phyloP scores from a whole-genome alignment of 2,329 filamentous ascomycete species.

The Neodidymelliopsis sp. region DNA sequence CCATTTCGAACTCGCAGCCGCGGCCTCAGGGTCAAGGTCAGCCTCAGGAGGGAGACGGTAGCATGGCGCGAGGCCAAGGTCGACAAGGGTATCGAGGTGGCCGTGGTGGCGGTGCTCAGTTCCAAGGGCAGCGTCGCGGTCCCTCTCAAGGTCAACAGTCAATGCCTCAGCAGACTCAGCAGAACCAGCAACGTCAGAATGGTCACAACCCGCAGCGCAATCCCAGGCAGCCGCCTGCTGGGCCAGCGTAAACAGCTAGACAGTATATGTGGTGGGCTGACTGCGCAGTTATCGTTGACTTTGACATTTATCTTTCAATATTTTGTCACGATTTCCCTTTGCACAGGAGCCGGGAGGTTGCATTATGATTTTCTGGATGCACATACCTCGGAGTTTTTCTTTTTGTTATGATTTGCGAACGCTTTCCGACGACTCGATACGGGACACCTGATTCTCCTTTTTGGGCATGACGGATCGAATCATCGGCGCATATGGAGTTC shows the following conservation, averaged over 20 bases:
- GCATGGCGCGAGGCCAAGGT: slow-evolving; percentile 33
- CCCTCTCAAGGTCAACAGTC: slow-evolving; percentile 22
- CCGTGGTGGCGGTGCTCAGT: slow-evolving; percentile 46
- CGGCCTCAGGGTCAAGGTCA: slow-evolving; percentile 25
- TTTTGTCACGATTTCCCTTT: slow-evolving; percentile 42
- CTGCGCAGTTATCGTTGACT: slow-evolving; percentile 44
- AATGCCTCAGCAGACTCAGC: slow-evolving; percentile 30
- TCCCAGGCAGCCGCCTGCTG: slow-evolving; percentile 42
- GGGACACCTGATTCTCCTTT: slow-evolving; percentile 42
- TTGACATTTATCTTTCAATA: slow-evolving; percentile 22
- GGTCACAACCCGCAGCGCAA: slow-evolving; percentile 46
- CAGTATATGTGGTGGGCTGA: slow-evolving; percentile 24
- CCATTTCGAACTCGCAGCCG: slow-evolving; percentile 65
- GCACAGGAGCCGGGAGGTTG: slow-evolving; percentile 36
- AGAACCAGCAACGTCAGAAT: slow-evolving; percentile 44
- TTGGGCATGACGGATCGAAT: slow-evolving; percentile 44
- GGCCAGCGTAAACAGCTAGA: slow-evolving; percentile 36
- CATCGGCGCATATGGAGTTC: slow-evolving; percentile 45
- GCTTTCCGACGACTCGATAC: slow-evolving; percentile 45
- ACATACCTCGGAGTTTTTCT: slow-evolving; percentile 39
- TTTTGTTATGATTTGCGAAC: slow-evolving; percentile 39
- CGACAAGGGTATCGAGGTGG: slow-evolving; percentile 44
- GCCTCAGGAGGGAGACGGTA: slow-evolving; percentile 39
- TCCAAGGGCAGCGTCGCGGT: slow-evolving; percentile 40
- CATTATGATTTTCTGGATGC: slow-evolving; percentile 36